Evolutionary conservation across 257 asterid genomes (phyloP).

Genomic region (Solanum clarkiae): DNA sequence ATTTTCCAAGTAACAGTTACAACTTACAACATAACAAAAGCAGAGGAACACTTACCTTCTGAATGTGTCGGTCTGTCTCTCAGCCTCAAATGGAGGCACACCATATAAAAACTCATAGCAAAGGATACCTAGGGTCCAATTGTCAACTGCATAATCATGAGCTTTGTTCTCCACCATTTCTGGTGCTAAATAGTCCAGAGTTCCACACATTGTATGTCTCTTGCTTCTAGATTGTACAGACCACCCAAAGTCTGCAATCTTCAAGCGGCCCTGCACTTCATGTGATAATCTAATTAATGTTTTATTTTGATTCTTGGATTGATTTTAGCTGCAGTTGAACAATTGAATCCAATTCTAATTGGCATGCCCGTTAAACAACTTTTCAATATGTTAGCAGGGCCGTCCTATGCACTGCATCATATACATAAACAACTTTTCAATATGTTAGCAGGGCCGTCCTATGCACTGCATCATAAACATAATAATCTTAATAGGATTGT

Average conservation of each 20-base stretch:
- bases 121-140: slow-evolving; percentile 85
- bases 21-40: neutral
- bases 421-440: neutral
- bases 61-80: slow-evolving; percentile 69
- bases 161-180: slow-evolving; percentile 95
- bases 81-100: slow-evolving; percentile 88
- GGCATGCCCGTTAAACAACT: neutral
- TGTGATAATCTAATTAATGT: neutral
- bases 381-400: neutral
- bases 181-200: slow-evolving; percentile 91
- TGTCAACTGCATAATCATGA: slow-evolving; percentile 84
- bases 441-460: neutral
- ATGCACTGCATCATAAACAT: neutral
- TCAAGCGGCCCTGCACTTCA: slow-evolving; percentile 58
- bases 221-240: slow-evolving; percentile 81
- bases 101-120: slow-evolving; percentile 86
- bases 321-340: neutral
- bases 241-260: slow-evolving; percentile 96
- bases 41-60: slow-evolving; percentile 33
- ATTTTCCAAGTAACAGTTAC: neutral
- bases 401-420: neutral
- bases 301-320: neutral
- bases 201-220: slow-evolving; percentile 92
- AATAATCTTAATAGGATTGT: neutral
- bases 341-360: neutral